Evolutionary conservation across 208 protist genomes (phyloP), one percentile per base, ranked within the genome.

Genomic region (Trypanosoma melophagium): DNA sequence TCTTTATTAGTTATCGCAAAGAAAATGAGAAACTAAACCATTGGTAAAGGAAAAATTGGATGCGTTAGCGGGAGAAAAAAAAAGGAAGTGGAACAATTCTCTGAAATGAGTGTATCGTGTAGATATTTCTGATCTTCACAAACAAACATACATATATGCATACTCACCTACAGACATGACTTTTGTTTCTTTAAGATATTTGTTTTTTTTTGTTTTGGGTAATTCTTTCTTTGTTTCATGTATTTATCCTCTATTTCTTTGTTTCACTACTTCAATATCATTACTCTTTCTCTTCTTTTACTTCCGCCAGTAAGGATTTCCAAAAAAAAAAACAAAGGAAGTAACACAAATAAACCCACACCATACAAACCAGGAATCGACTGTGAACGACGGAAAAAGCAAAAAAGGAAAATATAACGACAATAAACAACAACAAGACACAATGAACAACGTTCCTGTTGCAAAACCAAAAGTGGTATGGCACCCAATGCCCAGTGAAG

Each of bases 401-500:
- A 51, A 42, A 44, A 42, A 5, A 42, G n/a, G 14, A 7, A 42
- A 8, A 62, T 19, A 66, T n/a, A 62, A 31, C 14, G 31, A 42
- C 16, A 42, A 5, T 38, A 25, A 44, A 7, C 21, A 8, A 65
- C 10, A 67, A 54, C 55, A 67, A 55, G 40, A 67, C 3, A 19
- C 4, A 50, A 59, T 51, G 35, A 24, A 9, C 13, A n/a, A 22
- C 24, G 24, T 57, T 42, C 28, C 7, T 57, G 22, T 57, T 31
- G 2, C 9, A 42, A 69, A 69, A 65, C 76, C 78, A 50, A 77
- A 71, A 66, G 85, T 72, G 55, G 69, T 89, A 24, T 89, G 83
- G 83, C 83, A 89, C 62, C 71, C 69, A 47, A 89, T 89, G 83
- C 83, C 83, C 25, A 70, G 83, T 51, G 76, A 83, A 62, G 74